phyloP scores from a whole-genome alignment of 2,329 filamentous ascomycete genomes.

The Aspergillus unguis region DNA sequence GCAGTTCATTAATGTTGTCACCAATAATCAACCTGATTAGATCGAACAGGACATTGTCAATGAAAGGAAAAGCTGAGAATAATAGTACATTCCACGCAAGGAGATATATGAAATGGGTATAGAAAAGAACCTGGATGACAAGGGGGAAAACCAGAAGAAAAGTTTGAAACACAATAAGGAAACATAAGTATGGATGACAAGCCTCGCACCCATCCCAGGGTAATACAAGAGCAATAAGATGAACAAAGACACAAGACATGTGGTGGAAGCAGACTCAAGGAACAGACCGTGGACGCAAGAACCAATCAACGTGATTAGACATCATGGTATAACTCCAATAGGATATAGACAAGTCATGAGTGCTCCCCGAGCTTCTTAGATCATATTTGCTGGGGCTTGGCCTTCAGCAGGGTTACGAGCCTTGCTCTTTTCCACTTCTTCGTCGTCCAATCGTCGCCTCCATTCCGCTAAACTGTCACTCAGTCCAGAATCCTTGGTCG shows the following conservation, averaged over 20 bases:
- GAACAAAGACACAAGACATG: conserved; percentile 3
- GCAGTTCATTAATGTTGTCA: not conserved
- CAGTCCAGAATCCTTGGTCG: conserved; percentile 49
- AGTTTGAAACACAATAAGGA: conserved; percentile 5
- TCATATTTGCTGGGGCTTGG: conserved; percentile 32
- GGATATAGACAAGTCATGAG: conserved; percentile 19
- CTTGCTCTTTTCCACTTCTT: conserved; percentile 39
- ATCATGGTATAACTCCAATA: conserved; percentile 24
- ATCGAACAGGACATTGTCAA: conserved; percentile 20
- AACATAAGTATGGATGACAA: conserved; percentile 4
- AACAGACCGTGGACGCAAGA: not conserved
- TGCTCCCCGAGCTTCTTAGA: conserved; percentile 23
- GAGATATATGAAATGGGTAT: conserved; percentile 21
- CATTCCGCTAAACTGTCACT: conserved; percentile 75
- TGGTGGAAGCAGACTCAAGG: not conserved
- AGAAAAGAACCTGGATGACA: conserved; percentile 12
- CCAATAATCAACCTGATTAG: conserved; percentile 1
- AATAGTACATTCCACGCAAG: conserved; percentile 21
- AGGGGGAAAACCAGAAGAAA: conserved; percentile 6
- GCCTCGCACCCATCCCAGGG: not conserved
- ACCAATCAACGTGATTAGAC: conserved; percentile 6
- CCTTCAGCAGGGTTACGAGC: conserved; percentile 22
- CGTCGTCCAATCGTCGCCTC: conserved; percentile 70
- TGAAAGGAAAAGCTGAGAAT: conserved; percentile 12
- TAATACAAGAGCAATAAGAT: conserved; percentile 7